Percentiles rank a stretch among this genome's conserved stretches.
phyloP scores from a whole-genome alignment of 2,329 filamentous ascomycete genomes.

The Penicillium glabrum region DNA sequence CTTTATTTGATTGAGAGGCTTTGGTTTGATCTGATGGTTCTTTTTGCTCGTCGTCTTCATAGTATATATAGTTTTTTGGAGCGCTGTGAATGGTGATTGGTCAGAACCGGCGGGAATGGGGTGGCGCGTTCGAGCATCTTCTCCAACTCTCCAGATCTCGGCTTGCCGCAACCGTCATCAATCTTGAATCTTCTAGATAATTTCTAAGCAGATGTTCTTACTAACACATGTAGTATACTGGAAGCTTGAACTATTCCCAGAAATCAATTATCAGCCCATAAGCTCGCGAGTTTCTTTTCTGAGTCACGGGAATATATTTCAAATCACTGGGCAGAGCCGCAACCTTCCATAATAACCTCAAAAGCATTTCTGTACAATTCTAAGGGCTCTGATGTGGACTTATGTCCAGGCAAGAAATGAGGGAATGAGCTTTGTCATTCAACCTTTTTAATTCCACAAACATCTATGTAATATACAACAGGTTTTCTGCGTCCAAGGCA shows the following conservation, averaged over 20 bases:
- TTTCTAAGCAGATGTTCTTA: neutral
- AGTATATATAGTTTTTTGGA: constrained; percentile 9
- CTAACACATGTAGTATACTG: neutral
- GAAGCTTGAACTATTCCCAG: neutral
- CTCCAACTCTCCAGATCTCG: constrained; percentile 9
- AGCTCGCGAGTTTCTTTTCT: neutral
- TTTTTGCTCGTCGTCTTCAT: neutral
- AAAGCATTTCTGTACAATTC: neutral
- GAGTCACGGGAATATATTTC: neutral
- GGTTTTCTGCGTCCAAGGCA: neutral
- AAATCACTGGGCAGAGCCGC: neutral
- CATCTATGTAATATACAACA: neutral
- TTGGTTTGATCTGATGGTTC: neutral
- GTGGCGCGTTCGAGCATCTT: constrained; percentile 12
- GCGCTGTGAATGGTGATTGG: constrained; percentile 1
- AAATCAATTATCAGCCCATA: neutral
- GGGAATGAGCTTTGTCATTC: neutral
- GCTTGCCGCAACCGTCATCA: neutral
- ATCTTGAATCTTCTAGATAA: neutral
- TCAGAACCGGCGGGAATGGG: constrained; percentile 19
- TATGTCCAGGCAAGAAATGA: neutral
- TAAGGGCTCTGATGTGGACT: neutral
- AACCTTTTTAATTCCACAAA: neutral
- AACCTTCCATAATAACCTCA: neutral
- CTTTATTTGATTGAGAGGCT: neutral